Percentiles rank a stretch among this genome's conserved stretches.
These are phyloP conservation scores for Cucumis variabilis DNA, from an alignment of 331 rosid genomes.

Conservation along the genomic window DNA sequence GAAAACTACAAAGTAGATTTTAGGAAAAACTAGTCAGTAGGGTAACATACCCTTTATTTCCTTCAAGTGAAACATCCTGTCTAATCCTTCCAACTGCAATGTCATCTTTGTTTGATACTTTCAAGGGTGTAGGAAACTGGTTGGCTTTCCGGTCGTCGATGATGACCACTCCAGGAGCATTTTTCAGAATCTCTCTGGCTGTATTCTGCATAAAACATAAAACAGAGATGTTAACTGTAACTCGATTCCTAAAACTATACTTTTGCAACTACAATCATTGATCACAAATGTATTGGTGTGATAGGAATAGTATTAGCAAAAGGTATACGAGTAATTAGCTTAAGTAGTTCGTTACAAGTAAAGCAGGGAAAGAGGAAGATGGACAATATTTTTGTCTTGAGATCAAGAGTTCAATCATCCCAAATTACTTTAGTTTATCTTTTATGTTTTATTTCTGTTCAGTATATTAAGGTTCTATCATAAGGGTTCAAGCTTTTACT, in stretches of 20 bases:
- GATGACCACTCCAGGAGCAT: slow-evolving; percentile 87
- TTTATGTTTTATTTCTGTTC: too few species aligned
- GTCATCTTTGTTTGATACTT: slow-evolving; percentile 91
- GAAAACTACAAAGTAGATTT: neutral
- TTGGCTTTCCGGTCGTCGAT: slow-evolving; percentile 83
- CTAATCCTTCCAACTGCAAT: slow-evolving; percentile 97
- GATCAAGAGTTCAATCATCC: too few species aligned
- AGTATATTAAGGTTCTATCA: too few species aligned
- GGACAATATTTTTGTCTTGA: too few species aligned
- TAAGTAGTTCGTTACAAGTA: too few species aligned
- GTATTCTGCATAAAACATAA: slow-evolving; percentile 56
- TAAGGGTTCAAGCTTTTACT: neutral
- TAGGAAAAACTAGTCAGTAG: neutral
- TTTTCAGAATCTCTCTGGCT: slow-evolving; percentile 81
- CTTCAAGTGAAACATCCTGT: slow-evolving; percentile 86
- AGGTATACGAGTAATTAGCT: too few species aligned
- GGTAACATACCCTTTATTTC: slow-evolving; percentile 70
- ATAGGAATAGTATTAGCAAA: too few species aligned
- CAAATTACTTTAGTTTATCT: too few species aligned
- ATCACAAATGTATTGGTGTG: neutral
- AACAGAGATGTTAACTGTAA: neutral
- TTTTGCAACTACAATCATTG: neutral
- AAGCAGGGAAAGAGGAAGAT: too few species aligned
- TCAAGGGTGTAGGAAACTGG: slow-evolving; percentile 90
- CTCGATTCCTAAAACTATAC: neutral